Evolutionary conservation across 2,329 filamentous ascomycete genomes (phyloP).

Genomic region (Curvularia spicifera): DNA sequence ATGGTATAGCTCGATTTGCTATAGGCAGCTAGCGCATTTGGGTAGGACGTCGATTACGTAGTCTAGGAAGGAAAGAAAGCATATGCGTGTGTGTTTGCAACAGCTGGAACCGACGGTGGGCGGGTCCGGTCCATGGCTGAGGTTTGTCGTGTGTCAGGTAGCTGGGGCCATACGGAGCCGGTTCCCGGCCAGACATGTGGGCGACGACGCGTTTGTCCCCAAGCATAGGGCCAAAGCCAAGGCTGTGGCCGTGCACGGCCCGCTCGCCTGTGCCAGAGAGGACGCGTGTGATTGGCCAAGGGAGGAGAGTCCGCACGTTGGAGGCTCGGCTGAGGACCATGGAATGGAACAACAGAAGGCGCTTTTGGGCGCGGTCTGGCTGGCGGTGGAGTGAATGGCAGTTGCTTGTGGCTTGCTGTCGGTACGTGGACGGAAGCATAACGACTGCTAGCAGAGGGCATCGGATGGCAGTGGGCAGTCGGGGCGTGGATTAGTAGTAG

Average conservation of each 20-base stretch:
- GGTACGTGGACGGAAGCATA: conserved; percentile 5
- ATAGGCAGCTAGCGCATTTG: conserved; percentile 18
- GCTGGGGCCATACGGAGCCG: conserved; percentile 33
- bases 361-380: background rate
- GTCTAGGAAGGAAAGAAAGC: background rate
- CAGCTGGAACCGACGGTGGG: conserved; percentile 4
- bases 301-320: conserved; percentile 3
- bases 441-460: background rate
- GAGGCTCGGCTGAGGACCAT: background rate
- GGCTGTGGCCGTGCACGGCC: conserved; percentile 34
- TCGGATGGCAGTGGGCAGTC: conserved; percentile 17
- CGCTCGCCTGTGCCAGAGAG: conserved; percentile 14
- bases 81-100: conserved; percentile 3
- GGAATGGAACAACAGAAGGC: background rate
- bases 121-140: conserved; percentile 32
- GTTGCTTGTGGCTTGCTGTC: background rate
- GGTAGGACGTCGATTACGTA: conserved; percentile 1
- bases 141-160: conserved; percentile 26
- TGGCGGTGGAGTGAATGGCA: background rate
- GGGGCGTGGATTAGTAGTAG: conserved; percentile 32
- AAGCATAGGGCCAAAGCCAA: conserved; percentile 40
- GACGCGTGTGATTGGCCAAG: conserved; percentile 22
- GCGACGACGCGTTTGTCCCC: conserved; percentile 31
- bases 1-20: background rate
- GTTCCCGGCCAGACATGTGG: background rate